Evolutionary conservation across 2,329 filamentous ascomycete species (phyloP).

Genomic region (Neonectria ditissima): DNA sequence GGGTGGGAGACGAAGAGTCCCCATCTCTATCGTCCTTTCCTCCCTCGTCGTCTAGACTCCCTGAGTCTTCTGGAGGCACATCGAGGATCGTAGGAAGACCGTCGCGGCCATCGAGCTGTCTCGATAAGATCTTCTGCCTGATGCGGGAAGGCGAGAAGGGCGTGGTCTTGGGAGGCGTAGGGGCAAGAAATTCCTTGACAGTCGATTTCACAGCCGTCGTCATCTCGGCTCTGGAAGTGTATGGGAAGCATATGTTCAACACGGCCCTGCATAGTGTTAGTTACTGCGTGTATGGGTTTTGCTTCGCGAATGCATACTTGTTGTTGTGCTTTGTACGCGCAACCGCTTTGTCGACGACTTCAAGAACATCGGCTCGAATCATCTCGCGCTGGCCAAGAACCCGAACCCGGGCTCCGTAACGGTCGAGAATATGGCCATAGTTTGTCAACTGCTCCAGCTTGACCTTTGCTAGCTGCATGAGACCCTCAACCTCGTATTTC

Average conservation of each 20-base stretch:
- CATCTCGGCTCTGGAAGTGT: conserved; percentile 96
- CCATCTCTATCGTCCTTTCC: conserved; percentile 60
- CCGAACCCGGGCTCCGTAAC: conserved; percentile 88
- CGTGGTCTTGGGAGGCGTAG: conserved; percentile 72
- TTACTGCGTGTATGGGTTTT: background rate
- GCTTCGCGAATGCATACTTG: conserved; percentile 62
- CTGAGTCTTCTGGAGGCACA: conserved; percentile 56
- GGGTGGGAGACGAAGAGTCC: conserved; percentile 70
- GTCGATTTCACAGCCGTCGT: conserved; percentile 89
- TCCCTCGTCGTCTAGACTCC: conserved; percentile 59
- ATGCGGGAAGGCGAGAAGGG: conserved; percentile 92
- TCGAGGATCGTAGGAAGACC: conserved; percentile 63
- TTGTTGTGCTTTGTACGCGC: conserved; percentile 89
- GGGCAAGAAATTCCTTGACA: conserved; percentile 85
- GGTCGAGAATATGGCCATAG: conserved; percentile 91
- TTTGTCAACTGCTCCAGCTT: conserved; percentile 92
- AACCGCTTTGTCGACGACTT: conserved; percentile 87
- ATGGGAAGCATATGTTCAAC: conserved; percentile 97
- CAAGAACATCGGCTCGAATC: conserved; percentile 87
- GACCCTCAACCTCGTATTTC: conserved; percentile 93
- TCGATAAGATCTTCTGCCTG: conserved; percentile 83
- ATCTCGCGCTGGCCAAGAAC: conserved; percentile 87
- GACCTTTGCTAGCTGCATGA: conserved; percentile 98
- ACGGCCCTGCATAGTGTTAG: conserved; percentile 57
- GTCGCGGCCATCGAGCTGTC: conserved; percentile 65